Percentiles rank a stretch among this genome's conserved stretches.
Evolutionary conservation across 345 rosid genomes (phyloP).

Genomic region (Hevea brasiliensis): DNA sequence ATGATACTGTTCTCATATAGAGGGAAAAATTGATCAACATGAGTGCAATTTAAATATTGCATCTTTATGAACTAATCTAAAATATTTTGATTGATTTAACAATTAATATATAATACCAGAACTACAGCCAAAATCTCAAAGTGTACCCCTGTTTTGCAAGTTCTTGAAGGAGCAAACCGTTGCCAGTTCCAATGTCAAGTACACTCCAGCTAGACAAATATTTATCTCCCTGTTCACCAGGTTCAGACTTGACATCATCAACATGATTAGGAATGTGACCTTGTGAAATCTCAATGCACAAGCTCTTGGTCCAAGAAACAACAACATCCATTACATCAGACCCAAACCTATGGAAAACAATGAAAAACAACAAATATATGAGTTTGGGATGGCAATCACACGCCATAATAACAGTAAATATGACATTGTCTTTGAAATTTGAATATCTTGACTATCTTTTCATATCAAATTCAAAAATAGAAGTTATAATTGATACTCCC

Average conservation of each 20-base stretch:
- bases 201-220: constrained; percentile 79
- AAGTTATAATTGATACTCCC: not conserved
- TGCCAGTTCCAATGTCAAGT: constrained; percentile 96
- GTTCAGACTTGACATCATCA: constrained; percentile 43
- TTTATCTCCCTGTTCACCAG: constrained; percentile 52
- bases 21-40: constrained; percentile 2
- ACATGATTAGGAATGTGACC: constrained; percentile 44
- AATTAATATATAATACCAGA: constrained; percentile 29
- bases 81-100: constrained; percentile 6
- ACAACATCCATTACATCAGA: constrained; percentile 88
- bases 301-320: constrained; percentile 81
- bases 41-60: not conserved
- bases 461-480: not conserved
- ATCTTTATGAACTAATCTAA: not conserved
- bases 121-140: constrained; percentile 39
- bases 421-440: not conserved
- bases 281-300: constrained; percentile 64
- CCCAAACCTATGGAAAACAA: constrained; percentile 67
- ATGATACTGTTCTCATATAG: not conserved
- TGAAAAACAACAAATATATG: constrained; percentile 9
- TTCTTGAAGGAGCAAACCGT: constrained; percentile 94
- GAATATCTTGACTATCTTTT: not conserved
- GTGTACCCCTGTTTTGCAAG: constrained; percentile 89
- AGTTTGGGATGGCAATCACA: not conserved
- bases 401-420: not conserved